Base-by-base conservation (phyloP, 352 stramenopile species). In the Phytophthora podocarpi region DNA sequence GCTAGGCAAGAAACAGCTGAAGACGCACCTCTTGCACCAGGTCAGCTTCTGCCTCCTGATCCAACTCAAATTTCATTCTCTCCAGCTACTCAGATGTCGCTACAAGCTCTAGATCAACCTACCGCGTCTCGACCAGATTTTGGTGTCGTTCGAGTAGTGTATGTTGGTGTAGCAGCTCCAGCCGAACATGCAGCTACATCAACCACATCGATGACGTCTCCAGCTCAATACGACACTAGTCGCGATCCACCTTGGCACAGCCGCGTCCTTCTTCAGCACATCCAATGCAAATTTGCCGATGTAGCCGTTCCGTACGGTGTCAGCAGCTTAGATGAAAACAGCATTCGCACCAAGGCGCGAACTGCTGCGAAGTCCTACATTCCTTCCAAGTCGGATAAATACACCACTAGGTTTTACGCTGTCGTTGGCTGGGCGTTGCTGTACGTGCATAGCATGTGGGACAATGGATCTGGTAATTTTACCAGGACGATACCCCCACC, bases 241-340 rank as follows among this genome's bases (percentile, higher is more conserved):
- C n/a, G n/a, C 10, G 53, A 61, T 16, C 41, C 53, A 2, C 12
- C 53, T 0, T 61, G 53, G 32, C 41, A 53, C 23, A 61, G 23
- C 15, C 3, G 53, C 2, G n/a, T 26, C 15, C 18, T 60, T 9
- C 6, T 61, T 31, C 23, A 9, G 3, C 31, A 53, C 16, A 30
- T 48, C 12, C 41, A 61, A 30, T 10, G 10, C 1, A 53, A 21
- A 10, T 53, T 61, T 13, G 53, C 53, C 1, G 23, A 20, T 1
- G 13, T 61, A 6, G 41, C 53, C 11, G 53, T 61, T 15, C 53
- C 32, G 2, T 4, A 48, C 5, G 40, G 53, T 23, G 42, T 34
- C 2, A 16, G 11, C 6, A 47, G 31, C 4, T 31, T 60, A 11
- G 40, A 53, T 20, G 41, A 61, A 8, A 61, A 48, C 32, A 61